A percentile compares a stretch with the other conserved stretches of the same genome.
Evolutionary conservation across 768 basidiomycete genomes (phyloP).

Genomic region (Amanita brunnescens): DNA sequence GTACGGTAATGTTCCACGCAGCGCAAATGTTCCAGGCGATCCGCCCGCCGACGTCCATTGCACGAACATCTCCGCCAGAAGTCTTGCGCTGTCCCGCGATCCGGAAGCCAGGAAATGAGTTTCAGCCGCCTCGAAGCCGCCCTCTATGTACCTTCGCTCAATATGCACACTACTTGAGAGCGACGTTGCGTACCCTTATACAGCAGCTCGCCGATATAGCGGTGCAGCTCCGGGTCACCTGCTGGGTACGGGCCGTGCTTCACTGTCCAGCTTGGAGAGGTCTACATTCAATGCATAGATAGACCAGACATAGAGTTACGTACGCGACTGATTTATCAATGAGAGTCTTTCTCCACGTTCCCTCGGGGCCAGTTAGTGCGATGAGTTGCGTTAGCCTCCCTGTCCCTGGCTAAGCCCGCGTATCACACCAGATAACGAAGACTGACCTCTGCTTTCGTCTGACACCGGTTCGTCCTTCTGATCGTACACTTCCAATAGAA

Average conservation of each 20-base stretch:
- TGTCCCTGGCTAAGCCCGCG: conserved; percentile 21
- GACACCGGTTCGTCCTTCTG: conserved; percentile 58
- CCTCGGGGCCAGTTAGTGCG: conserved; percentile 70
- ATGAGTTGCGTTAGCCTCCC: conserved; percentile 88
- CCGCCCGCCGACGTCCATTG: conserved; percentile 59
- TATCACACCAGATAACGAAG: background rate
- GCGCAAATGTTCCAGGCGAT: conserved; percentile 64
- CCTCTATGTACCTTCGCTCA: conserved; percentile 40
- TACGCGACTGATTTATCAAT: conserved; percentile 81
- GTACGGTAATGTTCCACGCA: conserved; percentile 81
- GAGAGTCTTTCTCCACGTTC: conserved; percentile 85
- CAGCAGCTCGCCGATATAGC: conserved; percentile 84
- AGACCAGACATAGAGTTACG: conserved; percentile 19
- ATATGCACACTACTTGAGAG: background rate
- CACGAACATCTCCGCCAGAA: conserved; percentile 79
- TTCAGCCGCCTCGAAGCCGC: conserved; percentile 67
- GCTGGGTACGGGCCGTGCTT: conserved; percentile 71
- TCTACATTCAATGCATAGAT: background rate
- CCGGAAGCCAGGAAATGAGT: conserved; percentile 78
- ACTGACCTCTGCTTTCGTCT: conserved; percentile 77
- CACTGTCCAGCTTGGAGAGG: conserved; percentile 67
- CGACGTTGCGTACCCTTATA: conserved; percentile 56
- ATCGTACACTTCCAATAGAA: conserved; percentile 81
- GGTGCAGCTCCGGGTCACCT: conserved; percentile 83
- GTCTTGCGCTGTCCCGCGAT: conserved; percentile 79